Evolutionary conservation across 306 rosid species (phyloP), one percentile per base, ranked within the genome.

Genomic region (Cucurbita ficifolia): DNA sequence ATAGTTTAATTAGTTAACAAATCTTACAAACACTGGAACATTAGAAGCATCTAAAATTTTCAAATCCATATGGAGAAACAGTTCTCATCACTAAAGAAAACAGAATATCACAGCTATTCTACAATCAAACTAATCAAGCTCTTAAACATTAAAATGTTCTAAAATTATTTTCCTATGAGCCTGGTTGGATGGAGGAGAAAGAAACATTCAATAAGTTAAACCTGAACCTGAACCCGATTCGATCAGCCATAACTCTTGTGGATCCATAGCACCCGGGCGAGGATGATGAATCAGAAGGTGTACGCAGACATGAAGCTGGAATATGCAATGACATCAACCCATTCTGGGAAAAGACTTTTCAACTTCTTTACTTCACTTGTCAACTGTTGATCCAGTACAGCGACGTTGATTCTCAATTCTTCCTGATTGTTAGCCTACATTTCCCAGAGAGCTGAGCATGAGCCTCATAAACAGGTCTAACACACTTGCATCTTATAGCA

Each of bases 331-430:
- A 89, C 88, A 78, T 94, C 99, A 16, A 91, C 88, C 99, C 99
- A 91, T 19, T 83, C 82, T 1, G 99, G 99, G 79, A 94, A 85
- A 70, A 91, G 89, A 69, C 86, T 74, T 81, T 84, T 89, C 84
- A 94, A 81, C 84, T 81, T 86, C 86, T 85, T 87, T 50, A 87
- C 85, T 68, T 86, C 81, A 57, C 51, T 86, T 40, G 83, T 84
- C 80, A 94, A 74, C 67, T 82, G 83, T 63, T 94, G 99, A 77
- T 91, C 97, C 72, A 94, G 46, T n/a, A 94, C 99, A 12, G 92
- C 84, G 6, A 91, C 85, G 49, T 94, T 88, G 75, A 94, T 92
- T 74, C 87, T 89, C 73, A 94, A 84, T 50, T 79, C 86, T 78
- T 87, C 89, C 17, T 81, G 72, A 74, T 81, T 83, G 78, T 76